A percentile compares a stretch with the other conserved stretches of the same genome.
Conservation (phyloP, 345 rosid genomes). For the Crucihimalaya himalaica region DNA sequence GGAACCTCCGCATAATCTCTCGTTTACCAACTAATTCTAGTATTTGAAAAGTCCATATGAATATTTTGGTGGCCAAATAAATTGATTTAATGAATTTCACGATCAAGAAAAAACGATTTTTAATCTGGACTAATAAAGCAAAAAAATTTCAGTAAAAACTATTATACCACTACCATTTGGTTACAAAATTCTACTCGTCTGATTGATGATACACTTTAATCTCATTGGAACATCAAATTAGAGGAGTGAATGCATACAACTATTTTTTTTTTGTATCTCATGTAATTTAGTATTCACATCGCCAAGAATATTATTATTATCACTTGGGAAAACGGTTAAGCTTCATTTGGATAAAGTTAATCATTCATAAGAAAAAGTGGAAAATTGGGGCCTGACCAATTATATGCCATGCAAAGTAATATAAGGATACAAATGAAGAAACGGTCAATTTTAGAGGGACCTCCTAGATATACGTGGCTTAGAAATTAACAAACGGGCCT, state of each 20-base stretch:
- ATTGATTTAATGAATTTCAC: too few species aligned
- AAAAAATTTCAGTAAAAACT: too few species aligned
- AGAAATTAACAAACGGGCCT: slow-evolving; percentile 19
- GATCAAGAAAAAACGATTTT: too few species aligned
- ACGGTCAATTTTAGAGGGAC: slow-evolving; percentile 31
- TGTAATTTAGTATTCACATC: neutral
- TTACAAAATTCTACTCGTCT: neutral
- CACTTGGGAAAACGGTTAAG: neutral
- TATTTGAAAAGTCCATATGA: too few species aligned
- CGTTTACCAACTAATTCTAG: too few species aligned
- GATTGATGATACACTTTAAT: neutral
- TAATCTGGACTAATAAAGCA: too few species aligned
- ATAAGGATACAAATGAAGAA: slow-evolving; percentile 28
- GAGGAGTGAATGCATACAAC: neutral
- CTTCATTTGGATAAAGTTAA: neutral
- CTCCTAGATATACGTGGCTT: slow-evolving; percentile 28
- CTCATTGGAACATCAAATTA: neutral
- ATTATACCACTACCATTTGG: too few species aligned
- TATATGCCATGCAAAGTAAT: slow-evolving; percentile 29
- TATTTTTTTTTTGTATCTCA: neutral
- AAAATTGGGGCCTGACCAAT: slow-evolving; percentile 21
- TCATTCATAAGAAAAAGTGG: neutral
- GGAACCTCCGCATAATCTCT: too few species aligned
- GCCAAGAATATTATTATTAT: neutral
- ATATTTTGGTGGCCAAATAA: too few species aligned